A percentile compares a stretch with the other conserved stretches of the same genome.
Evolutionary conservation across 768 basidiomycete species (phyloP).

Genomic region (Russula emetica): DNA sequence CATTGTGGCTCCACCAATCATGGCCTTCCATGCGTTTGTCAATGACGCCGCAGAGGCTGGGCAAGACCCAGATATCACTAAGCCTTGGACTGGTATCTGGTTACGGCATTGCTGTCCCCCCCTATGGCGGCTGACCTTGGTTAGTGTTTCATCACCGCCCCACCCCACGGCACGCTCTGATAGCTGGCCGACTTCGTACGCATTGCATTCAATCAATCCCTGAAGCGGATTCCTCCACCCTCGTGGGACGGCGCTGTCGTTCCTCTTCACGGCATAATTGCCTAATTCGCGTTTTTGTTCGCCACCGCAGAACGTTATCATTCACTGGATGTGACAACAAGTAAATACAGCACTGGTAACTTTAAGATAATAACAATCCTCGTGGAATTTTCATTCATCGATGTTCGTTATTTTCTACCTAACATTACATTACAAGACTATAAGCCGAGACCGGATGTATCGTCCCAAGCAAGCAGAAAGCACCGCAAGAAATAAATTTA

Average conservation of each 20-base stretch:
- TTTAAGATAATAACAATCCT: conserved; percentile 2
- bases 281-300: neutral
- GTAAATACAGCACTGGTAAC: conserved; percentile 5
- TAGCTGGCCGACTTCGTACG: conserved; percentile 7
- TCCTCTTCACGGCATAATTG: conserved; percentile 20
- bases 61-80: conserved; percentile 20
- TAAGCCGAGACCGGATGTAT: conserved; percentile 24
- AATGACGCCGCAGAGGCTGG: conserved; percentile 25
- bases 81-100: conserved; percentile 12
- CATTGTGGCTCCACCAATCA: conserved; percentile 20
- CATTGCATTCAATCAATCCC: conserved; percentile 15
- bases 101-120: conserved; percentile 20
- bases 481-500: conserved; percentile 29
- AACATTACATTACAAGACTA: conserved; percentile 29
- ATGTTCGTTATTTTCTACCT: conserved; percentile 30
- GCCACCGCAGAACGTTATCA: conserved; percentile 1
- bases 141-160: conserved; percentile 23
- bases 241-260: conserved; percentile 1
- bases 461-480: conserved; percentile 23
- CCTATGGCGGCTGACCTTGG: conserved; percentile 22
- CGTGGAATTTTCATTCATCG: conserved; percentile 16
- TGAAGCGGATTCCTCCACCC: conserved; percentile 8
- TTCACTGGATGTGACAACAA: neutral
- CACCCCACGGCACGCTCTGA: conserved; percentile 4
- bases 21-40: conserved; percentile 18